Base-by-base conservation (phyloP, 1,139 yeast species). In the Oligophagozyma castellii region DNA sequence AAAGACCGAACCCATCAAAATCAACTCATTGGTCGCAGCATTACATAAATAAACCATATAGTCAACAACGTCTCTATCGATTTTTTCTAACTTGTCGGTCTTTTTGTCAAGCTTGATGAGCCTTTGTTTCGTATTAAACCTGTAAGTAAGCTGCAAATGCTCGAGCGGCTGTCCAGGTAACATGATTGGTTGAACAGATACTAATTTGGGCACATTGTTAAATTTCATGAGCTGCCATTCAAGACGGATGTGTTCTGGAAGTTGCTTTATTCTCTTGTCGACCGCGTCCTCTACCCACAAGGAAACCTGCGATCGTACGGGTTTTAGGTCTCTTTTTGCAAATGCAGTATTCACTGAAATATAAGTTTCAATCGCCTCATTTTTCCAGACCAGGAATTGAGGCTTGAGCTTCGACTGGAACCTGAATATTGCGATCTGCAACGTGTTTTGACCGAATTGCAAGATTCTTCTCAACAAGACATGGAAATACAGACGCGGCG, bases 211-310 rank as follows among this genome's bases (percentile, higher is more conserved):
- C 31, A 71, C 67, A 18, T 64, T 58, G 40, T 71, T 77, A 45
- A 83, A 72, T 38, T 74, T 70, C 23, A 73, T 56, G 31, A 84
- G 61, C 43, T 79, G 77, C 95, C 95, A 84, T 31, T 68, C 70
- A 36, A 81, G 59, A 35, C 66, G 64, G 23, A 70, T 61, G 35
- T 65, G 63, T 12, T 58, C 51, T 13, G 95, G 93, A 33, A 83
- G 61, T 18, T 64, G 55, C 14, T 56, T 52, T 28, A 63, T 59
- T 40, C 83, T 63, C 18, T 61, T 56, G 31, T 59, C 55, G 30
- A 74, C 44, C 5, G 80, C 65, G 37, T 67, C 73, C 37, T 66
- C 73, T 3, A 72, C 80, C 66, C 79, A 76, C 14, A 73, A 61
- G 27, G 70, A 65, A 32, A 70, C 63, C 27, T 55, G 55, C 39